These are phyloP conservation scores for Gossypium schwendimanii DNA, from an alignment of 441 rosid species.

Conservation along the genomic window DNA sequence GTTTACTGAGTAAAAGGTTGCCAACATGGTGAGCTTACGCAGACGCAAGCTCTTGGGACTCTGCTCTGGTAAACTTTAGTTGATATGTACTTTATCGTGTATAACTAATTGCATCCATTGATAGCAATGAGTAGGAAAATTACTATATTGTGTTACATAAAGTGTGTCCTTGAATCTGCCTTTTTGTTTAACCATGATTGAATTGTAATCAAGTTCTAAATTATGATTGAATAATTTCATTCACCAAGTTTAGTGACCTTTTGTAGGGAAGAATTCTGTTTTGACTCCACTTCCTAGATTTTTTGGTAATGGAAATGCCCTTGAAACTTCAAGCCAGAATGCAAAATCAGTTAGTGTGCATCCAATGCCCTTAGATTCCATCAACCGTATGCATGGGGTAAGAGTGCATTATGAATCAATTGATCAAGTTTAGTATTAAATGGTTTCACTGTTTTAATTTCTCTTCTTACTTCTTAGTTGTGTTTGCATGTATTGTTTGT, in stretches of 20 bases:
- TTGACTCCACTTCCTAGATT: slow-evolving; percentile 49
- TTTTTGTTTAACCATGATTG: not conserved
- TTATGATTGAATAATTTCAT: slow-evolving; percentile 12
- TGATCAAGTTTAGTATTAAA: not conserved
- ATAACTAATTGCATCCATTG: slow-evolving; percentile 14
- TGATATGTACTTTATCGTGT: slow-evolving; percentile 9
- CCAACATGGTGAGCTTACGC: slow-evolving; percentile 84
- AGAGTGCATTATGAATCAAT: slow-evolving; percentile 5
- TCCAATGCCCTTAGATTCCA: slow-evolving; percentile 42
- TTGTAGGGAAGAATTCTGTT: slow-evolving; percentile 50
- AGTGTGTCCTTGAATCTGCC: not conserved
- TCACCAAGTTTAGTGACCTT: slow-evolving; percentile 8
- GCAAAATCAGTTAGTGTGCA: slow-evolving; percentile 37
- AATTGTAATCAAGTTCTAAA: not conserved
- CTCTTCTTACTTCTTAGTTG: not conserved
- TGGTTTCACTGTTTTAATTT: not conserved
- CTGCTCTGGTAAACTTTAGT: slow-evolving; percentile 64
- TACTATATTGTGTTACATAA: not conserved
- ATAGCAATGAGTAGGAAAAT: slow-evolving; percentile 15
- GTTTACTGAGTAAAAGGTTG: slow-evolving; percentile 16
- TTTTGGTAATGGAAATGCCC: slow-evolving; percentile 34
- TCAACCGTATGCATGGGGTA: slow-evolving; percentile 31
- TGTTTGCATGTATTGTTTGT: not conserved
- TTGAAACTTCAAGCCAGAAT: slow-evolving; percentile 30
- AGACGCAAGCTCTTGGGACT: slow-evolving; percentile 88